A percentile compares a stretch with the other conserved stretches of the same genome.
These are phyloP conservation scores for Allantophomopsis cytisporea DNA, from an alignment of 2,329 filamentous ascomycete genomes.

Conservation along the genomic window DNA sequence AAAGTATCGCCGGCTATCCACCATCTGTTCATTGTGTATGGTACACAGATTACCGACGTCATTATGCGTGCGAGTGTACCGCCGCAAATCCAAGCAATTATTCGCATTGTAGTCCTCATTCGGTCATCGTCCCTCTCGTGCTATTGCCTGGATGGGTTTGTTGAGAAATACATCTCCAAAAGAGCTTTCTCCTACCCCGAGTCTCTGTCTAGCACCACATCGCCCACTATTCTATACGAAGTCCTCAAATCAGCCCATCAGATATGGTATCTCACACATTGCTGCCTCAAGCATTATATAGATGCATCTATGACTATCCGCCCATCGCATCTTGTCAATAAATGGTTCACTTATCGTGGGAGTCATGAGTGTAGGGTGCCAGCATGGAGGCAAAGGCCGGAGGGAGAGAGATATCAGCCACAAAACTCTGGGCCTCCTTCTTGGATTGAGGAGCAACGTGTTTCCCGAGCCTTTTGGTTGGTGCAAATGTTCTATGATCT, in stretches of 20 bases:
- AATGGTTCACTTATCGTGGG: neutral
- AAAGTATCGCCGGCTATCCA: neutral
- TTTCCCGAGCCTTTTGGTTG: neutral
- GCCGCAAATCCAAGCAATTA: neutral
- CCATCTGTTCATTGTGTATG: neutral
- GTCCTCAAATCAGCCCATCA: neutral
- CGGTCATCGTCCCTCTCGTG: conserved; percentile 47
- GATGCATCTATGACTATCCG: neutral
- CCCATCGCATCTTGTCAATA: neutral
- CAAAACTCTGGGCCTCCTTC: neutral
- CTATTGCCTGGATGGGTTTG: neutral
- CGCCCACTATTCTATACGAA: neutral
- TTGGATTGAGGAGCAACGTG: neutral
- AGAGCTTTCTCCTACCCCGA: neutral
- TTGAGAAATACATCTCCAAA: neutral
- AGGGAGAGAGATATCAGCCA: neutral
- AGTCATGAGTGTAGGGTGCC: neutral
- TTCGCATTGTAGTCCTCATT: conserved; percentile 28
- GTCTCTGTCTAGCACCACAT: neutral
- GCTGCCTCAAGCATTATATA: neutral
- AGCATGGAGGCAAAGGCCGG: neutral
- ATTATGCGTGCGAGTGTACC: neutral
- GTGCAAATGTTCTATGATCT: neutral
- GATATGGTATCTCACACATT: neutral
- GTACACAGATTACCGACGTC: neutral